phyloP scores from a whole-genome alignment of 2,329 filamentous ascomycete genomes.

The Cytospora chrysosperma region DNA sequence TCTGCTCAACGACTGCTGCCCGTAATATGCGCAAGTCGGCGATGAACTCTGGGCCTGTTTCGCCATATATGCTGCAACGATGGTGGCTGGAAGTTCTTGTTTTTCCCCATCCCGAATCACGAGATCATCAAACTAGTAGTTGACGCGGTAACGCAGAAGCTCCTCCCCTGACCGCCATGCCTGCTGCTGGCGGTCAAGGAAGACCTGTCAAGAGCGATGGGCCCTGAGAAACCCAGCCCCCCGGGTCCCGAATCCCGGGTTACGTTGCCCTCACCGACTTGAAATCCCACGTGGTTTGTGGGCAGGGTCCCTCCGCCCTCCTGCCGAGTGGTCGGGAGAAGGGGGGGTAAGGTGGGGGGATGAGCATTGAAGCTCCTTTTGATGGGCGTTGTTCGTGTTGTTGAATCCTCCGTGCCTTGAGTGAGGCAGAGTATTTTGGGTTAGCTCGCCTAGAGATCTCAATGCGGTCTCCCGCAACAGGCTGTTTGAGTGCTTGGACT shows the following conservation, averaged over 20 bases:
- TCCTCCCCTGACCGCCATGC: conserved; percentile 20
- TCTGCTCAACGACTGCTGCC: neutral
- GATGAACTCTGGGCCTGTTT: neutral
- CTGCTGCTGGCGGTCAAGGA: conserved; percentile 21
- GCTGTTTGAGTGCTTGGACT: neutral
- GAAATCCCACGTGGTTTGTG: conserved; percentile 20
- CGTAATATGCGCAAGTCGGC: conserved; percentile 13
- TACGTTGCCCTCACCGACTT: conserved; percentile 23
- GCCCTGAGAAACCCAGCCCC: conserved; percentile 15
- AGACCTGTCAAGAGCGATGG: conserved; percentile 17
- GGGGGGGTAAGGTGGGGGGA: too few species aligned
- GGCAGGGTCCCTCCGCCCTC: conserved; percentile 9
- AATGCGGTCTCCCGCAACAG: neutral
- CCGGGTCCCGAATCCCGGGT: neutral
- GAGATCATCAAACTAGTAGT: conserved; percentile 8
- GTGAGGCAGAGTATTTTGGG: neutral
- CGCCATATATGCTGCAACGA: conserved; percentile 7
- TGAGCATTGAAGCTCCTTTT: neutral
- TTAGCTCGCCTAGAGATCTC: conserved; percentile 1
- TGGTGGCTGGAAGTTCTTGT: conserved; percentile 19
- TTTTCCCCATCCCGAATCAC: conserved; percentile 1
- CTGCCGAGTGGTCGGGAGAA: neutral
- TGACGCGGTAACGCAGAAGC: conserved; percentile 9
- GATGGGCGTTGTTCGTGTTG: conserved; percentile 1
- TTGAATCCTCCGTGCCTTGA: conserved; percentile 3